A percentile compares a stretch with the other conserved stretches of the same genome.
Conservation (phyloP, 495 filamentous ascomycete species). For the Lichenothelia convexa region DNA sequence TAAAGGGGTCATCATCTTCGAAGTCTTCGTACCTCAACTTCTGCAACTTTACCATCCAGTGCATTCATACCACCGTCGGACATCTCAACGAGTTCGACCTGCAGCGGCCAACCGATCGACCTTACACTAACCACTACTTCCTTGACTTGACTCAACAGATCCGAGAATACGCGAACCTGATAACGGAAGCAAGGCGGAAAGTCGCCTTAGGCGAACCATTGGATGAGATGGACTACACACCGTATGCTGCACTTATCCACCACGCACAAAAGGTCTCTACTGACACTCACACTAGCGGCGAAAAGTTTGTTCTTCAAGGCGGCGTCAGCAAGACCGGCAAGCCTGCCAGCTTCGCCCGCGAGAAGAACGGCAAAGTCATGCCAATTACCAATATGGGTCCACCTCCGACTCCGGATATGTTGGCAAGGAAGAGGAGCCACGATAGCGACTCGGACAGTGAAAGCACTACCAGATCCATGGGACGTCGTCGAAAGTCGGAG, state of each 20-base stretch:
- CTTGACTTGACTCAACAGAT: constrained; percentile 77
- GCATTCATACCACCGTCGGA: constrained; percentile 65
- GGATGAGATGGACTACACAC: constrained; percentile 23
- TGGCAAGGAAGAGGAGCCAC: constrained; percentile 12
- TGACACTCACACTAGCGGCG: too few relatives aligned
- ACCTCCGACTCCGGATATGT: too few relatives aligned
- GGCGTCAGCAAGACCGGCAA: constrained; percentile 60
- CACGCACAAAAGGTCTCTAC: too few relatives aligned
- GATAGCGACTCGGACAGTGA: constrained; percentile 32
- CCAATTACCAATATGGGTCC: constrained; percentile 46
- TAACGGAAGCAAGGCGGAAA: constrained; percentile 33
- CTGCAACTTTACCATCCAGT: constrained; percentile 71
- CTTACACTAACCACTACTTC: constrained; percentile 85
- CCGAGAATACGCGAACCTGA: constrained; percentile 25
- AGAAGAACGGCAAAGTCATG: constrained; percentile 51
- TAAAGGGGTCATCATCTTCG: constrained; percentile 57
- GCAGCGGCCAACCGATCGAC: constrained; percentile 59
- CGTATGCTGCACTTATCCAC: constrained; percentile 12
- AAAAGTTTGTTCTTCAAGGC: constrained; percentile 53
- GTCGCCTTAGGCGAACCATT: constrained; percentile 19
- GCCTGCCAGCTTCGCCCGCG: constrained; percentile 57
- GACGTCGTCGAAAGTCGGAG: constrained; percentile 65
- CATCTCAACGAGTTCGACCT: constrained; percentile 65
- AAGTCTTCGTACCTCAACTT: constrained; percentile 58
- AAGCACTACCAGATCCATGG: constrained; percentile 72